These are phyloP conservation scores for Penicillium digitatum DNA, from an alignment of 2,329 filamentous ascomycete genomes.

Conservation along the genomic window DNA sequence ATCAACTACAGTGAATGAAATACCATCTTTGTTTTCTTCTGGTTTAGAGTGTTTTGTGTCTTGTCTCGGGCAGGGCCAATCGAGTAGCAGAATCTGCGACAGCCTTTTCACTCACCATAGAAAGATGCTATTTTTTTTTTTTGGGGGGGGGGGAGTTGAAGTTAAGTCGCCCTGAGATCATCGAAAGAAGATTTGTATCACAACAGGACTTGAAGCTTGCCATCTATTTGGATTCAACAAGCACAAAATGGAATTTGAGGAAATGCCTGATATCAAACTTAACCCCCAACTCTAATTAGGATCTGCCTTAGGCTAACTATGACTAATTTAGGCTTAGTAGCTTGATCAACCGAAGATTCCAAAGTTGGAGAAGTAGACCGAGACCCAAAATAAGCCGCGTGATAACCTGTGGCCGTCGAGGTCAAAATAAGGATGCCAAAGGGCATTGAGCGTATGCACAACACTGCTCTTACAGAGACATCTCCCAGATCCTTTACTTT, in stretches of 20 bases:
- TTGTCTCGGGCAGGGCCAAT: not conserved
- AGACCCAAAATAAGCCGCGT: not conserved
- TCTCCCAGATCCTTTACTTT: not conserved
- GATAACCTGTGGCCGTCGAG: not conserved
- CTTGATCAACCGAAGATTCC: not conserved
- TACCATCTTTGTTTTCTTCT: not conserved
- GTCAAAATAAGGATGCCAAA: not conserved
- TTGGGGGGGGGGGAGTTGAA: no score
- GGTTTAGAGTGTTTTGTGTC: not conserved
- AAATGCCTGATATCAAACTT: not conserved
- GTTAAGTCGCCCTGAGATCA: not conserved
- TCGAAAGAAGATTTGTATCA: not conserved
- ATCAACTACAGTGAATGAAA: conserved; percentile 1
- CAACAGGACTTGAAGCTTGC: not conserved
- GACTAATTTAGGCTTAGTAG: not conserved
- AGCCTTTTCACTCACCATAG: not conserved
- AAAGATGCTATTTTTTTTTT: not conserved
- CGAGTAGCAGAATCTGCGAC: not conserved
- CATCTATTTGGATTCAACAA: not conserved
- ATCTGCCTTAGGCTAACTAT: not conserved
- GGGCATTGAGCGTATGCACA: not conserved
- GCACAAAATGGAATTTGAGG: not conserved
- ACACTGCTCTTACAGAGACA: not conserved
- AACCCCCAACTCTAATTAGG: not conserved
- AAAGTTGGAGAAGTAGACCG: not conserved